Conservation (phyloP, 1,284 basidiomycete species). For the Paramarasmius palmivorus region DNA sequence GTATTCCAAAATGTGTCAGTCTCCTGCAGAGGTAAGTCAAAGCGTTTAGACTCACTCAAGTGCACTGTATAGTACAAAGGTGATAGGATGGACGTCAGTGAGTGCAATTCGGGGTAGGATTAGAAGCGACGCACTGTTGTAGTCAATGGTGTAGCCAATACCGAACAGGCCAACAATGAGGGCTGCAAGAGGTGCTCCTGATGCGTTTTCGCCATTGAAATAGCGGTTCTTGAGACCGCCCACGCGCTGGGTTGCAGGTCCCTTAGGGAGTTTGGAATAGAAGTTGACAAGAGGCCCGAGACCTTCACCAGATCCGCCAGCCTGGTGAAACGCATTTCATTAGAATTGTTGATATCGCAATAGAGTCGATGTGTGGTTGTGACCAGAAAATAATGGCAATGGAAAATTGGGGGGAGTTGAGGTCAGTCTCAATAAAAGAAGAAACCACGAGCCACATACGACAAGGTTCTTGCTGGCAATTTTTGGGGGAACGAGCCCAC, state of each 20-base stretch:
- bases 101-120: slow-evolving; percentile 5
- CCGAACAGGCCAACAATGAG: slow-evolving; percentile 77
- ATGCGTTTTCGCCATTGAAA: slow-evolving; percentile 87
- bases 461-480: slow-evolving; percentile 89
- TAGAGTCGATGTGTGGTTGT: not conserved
- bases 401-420: slow-evolving; percentile 1
- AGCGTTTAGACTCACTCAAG: slow-evolving; percentile 31
- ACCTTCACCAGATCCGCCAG: slow-evolving; percentile 77
- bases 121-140: slow-evolving; percentile 72
- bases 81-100: slow-evolving; percentile 33
- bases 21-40: slow-evolving; percentile 2
- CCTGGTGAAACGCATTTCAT: slow-evolving; percentile 36
- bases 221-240: slow-evolving; percentile 76
- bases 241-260: slow-evolving; percentile 62
- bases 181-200: slow-evolving; percentile 71
- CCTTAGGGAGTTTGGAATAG: slow-evolving; percentile 92
- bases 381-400: not conserved
- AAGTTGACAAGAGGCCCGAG: slow-evolving; percentile 88
- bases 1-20: slow-evolving; percentile 22
- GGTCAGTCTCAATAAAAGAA: not conserved
- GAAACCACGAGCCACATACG: slow-evolving; percentile 46
- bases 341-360: not conserved
- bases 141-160: slow-evolving; percentile 89
- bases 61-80: slow-evolving; percentile 27
- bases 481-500: slow-evolving; percentile 89